These are phyloP conservation scores for Hyphopichia homilentoma DNA, from an alignment of 805 yeast genomes.

Conservation along the genomic window DNA sequence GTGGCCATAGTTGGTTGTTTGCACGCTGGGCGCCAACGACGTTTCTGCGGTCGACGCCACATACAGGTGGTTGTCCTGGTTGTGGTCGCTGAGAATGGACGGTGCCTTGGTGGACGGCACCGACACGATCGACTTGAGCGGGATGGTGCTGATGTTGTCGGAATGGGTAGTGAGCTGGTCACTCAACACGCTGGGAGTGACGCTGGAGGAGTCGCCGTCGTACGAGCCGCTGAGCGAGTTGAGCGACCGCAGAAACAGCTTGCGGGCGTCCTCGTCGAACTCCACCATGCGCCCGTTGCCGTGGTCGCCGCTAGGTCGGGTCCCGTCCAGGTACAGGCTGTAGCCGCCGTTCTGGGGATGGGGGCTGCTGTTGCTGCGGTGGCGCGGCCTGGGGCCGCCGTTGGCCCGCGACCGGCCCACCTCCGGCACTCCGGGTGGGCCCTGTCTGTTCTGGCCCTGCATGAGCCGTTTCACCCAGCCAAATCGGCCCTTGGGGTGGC, in stretches of 20 bases:
- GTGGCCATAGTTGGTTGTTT: slow-evolving; percentile 7
- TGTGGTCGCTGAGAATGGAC: slow-evolving; percentile 31
- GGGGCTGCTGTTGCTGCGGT: slow-evolving; percentile 1
- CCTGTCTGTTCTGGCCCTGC: slow-evolving; percentile 29
- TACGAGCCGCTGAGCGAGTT: slow-evolving; percentile 2
- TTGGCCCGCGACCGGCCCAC: slow-evolving; percentile 1
- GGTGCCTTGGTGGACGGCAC: slow-evolving; percentile 38
- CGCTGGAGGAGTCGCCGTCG: slow-evolving; percentile 4
- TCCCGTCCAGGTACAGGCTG: slow-evolving; percentile 2
- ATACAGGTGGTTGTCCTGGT: slow-evolving; percentile 24
- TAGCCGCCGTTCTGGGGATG: slow-evolving; percentile 5
- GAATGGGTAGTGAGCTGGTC: slow-evolving; percentile 18
- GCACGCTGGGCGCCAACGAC: slow-evolving; percentile 43
- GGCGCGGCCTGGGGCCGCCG: slow-evolving; percentile 1
- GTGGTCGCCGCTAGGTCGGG: not conserved
- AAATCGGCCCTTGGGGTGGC: slow-evolving; percentile 29
- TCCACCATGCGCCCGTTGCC: slow-evolving; percentile 8
- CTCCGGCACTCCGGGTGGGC: slow-evolving; percentile 5
- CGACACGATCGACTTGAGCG: slow-evolving; percentile 44
- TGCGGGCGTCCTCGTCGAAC: slow-evolving; percentile 8
- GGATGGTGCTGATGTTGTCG: slow-evolving; percentile 46
- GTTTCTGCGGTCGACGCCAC: slow-evolving; percentile 50
- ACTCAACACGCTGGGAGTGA: slow-evolving; percentile 6
- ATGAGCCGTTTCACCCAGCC: slow-evolving; percentile 40
- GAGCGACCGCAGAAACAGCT: not conserved